Evolutionary conservation across 2,329 filamentous ascomycete species (phyloP), one percentile per base, ranked within the genome.

Genomic region (Lomentospora prolificans): DNA sequence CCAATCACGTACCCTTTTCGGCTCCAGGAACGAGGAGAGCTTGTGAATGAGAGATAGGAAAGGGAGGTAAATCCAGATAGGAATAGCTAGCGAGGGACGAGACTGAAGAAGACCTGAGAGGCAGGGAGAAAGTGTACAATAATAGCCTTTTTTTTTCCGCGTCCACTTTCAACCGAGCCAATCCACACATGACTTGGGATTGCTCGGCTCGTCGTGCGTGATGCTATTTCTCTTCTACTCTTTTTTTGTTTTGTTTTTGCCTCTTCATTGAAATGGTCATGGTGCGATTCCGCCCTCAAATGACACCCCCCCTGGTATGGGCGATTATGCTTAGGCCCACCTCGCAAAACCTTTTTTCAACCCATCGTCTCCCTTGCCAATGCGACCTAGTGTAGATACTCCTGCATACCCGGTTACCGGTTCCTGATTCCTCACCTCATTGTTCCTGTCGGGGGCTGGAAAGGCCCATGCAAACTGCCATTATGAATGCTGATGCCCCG

Each of bases 341-440:
- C 41, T 22, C 9, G 7, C 12, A n/a, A 3, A 39, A 46, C 41
- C 41, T 46, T 17, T 17, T 39, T 39, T 39, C 9, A 3, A 9
- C 33, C 5, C 3, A 12, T 3, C 17, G 25, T 25, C 17, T 28
- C 10, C 17, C 12, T 51, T n/a, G n/a, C n/a, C n/a, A n/a, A n/a
- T n/a, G n/a, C n/a, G n/a, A n/a, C n/a, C n/a, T n/a, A 25, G 14
- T 27, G 24, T 28, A 53, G 39, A 39, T 24, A 31, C 24, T 17
- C 39, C 39, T 55, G 52, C 52, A 48, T 55, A 55, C 52, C 52
- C 52, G 39, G 36, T 55, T 31, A 10, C 51, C n/a, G 31, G 33
- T 53, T 44, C 51, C 33, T 53, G 33, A 53, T 44, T n/a, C 24
- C 44, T 10, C 27, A 24, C 33, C 51, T 3, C 6, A 3, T 27